Conservation (phyloP, 2,329 filamentous ascomycete species). For the Lasiodiplodia gonubiensis region DNA sequence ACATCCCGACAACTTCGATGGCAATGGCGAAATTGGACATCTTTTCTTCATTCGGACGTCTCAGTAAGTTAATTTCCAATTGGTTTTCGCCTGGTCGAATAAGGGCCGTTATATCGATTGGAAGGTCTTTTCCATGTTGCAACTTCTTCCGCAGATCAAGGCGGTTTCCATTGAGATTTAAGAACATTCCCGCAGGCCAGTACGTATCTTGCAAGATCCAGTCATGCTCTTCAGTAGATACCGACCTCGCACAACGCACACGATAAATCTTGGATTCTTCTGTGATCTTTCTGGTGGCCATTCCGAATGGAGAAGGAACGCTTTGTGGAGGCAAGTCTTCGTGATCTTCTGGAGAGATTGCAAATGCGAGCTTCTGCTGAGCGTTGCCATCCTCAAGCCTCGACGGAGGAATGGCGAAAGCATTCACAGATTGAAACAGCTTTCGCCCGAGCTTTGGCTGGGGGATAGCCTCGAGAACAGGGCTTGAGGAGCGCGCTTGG, state of each 20-base stretch:
- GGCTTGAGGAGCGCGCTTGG: constrained; percentile 63
- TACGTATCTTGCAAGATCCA: constrained; percentile 70
- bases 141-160: constrained; percentile 68
- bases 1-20: constrained; percentile 71
- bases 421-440: constrained; percentile 65
- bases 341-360: constrained; percentile 41
- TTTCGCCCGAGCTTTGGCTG: neutral
- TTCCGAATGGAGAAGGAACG: neutral
- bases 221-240: constrained; percentile 49
- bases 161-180: constrained; percentile 66
- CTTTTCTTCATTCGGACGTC: constrained; percentile 40
- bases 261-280: constrained; percentile 64
- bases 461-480: constrained; percentile 46
- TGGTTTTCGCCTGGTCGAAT: constrained; percentile 66
- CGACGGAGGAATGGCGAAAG: constrained; percentile 57
- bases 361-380: constrained; percentile 1
- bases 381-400: constrained; percentile 35
- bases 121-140: constrained; percentile 76
- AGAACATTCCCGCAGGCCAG: constrained; percentile 74
- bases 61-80: constrained; percentile 56
- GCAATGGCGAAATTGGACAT: constrained; percentile 65
- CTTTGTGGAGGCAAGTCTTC: constrained; percentile 42
- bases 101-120: constrained; percentile 72
- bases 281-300: neutral
- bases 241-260: constrained; percentile 66